Evolutionary conservation across 1,284 basidiomycete species (phyloP).

Genomic region (Pseudozyma sp.): DNA sequence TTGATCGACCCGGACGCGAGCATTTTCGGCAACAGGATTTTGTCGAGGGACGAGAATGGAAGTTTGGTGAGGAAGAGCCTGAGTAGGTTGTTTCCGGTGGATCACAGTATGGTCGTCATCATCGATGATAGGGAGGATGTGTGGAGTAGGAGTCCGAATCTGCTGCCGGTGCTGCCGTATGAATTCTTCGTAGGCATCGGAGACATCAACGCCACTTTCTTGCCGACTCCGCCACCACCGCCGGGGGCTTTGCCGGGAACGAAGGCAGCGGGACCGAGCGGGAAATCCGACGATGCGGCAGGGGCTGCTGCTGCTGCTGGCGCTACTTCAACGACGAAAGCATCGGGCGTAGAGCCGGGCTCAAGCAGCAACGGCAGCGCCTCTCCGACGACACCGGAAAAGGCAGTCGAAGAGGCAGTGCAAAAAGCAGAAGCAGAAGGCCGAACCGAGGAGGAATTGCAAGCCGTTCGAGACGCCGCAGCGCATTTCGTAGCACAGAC

Average conservation of each 20-base stretch:
- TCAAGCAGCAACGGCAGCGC: constrained; percentile 4
- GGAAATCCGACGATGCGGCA: constrained; percentile 19
- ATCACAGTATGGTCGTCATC: constrained; percentile 98
- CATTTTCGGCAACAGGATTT: constrained; percentile 85
- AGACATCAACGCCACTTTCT: constrained; percentile 93
- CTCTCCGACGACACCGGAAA: constrained; percentile 10
- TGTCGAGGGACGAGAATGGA: constrained; percentile 87
- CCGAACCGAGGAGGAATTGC: constrained; percentile 22
- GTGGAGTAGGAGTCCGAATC: constrained; percentile 92
- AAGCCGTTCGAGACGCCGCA: constrained; percentile 26
- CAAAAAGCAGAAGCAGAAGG: constrained; percentile 27
- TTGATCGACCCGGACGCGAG: constrained; percentile 89
- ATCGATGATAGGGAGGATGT: constrained; percentile 98
- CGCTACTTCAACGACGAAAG: neutral
- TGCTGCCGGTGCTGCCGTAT: constrained; percentile 95
- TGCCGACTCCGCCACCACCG: constrained; percentile 75
- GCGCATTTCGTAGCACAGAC: constrained; percentile 35
- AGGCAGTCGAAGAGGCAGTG: constrained; percentile 8
- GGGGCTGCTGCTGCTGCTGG: constrained; percentile 12
- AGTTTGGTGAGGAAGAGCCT: constrained; percentile 90
- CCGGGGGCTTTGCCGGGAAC: constrained; percentile 26
- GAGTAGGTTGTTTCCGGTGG: constrained; percentile 86
- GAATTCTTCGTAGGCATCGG: constrained; percentile 99
- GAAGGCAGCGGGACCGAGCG: constrained; percentile 8
- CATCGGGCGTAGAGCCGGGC: constrained; percentile 11